A percentile compares a stretch with the other conserved stretches of the same genome.
phyloP scores from a whole-genome alignment of 2,329 filamentous ascomycete genomes.

The Parastagonospora avenae region DNA sequence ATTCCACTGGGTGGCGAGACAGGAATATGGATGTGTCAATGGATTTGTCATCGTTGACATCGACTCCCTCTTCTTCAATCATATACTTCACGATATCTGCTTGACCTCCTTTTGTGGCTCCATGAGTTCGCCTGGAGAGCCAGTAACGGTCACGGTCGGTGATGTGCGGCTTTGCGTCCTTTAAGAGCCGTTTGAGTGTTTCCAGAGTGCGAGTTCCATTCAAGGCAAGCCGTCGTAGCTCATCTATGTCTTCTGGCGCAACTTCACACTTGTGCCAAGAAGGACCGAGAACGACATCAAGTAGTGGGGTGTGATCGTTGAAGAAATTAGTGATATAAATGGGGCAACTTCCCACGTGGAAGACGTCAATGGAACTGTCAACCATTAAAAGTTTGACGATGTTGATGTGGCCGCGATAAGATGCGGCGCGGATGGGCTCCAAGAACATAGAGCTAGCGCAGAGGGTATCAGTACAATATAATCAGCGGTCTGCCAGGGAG shows the following conservation, averaged over 20 bases:
- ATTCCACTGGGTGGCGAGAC: neutral
- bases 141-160: neutral
- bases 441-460: neutral
- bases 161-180: neutral
- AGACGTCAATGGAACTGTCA: neutral
- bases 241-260: neutral
- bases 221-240: neutral
- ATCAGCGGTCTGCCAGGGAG: neutral
- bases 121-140: neutral
- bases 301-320: neutral
- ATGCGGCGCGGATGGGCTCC: neutral
- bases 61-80: neutral
- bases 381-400: neutral
- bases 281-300: neutral
- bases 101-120: neutral
- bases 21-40: neutral
- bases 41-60: neutral
- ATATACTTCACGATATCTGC: neutral
- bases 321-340: neutral
- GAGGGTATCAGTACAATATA: neutral
- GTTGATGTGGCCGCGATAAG: neutral
- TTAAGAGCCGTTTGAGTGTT: neutral
- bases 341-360: neutral
- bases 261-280: neutral
- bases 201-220: neutral